phyloP scores from a whole-genome alignment of 495 filamentous ascomycete species.

The Hamigera avellanea region DNA sequence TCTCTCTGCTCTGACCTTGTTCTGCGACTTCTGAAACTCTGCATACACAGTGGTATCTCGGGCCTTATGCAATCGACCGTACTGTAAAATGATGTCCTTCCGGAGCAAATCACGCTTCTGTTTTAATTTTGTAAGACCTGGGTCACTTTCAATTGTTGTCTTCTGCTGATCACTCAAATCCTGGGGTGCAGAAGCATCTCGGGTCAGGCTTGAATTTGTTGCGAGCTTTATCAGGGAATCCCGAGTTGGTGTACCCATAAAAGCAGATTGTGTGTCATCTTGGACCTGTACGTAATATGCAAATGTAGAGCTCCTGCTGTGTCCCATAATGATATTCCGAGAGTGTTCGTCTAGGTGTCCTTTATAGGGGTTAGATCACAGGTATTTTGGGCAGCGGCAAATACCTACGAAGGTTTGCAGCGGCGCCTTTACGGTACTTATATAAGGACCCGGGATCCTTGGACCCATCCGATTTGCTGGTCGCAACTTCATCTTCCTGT shows the following conservation, averaged over 20 bases:
- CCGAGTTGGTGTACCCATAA: background rate
- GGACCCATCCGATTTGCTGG: background rate
- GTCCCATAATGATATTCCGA: slow-evolving; percentile 1
- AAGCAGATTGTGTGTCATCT: slow-evolving; percentile 1
- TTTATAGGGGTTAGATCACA: background rate
- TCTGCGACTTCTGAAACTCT: slow-evolving; percentile 5
- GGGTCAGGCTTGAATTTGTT: slow-evolving; percentile 1
- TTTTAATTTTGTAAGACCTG: background rate
- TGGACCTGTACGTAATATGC: background rate
- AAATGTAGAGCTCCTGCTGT: background rate
- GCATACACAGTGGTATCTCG: slow-evolving; percentile 1
- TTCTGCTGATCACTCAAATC: background rate
- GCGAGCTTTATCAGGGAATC: slow-evolving; percentile 1
- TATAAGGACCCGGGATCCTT: background rate
- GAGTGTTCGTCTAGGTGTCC: background rate
- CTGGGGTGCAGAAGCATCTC: background rate
- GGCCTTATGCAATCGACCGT: background rate
- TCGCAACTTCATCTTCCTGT: background rate
- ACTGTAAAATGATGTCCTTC: background rate
- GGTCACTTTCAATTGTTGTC: background rate
- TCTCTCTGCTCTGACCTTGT: slow-evolving; percentile 3
- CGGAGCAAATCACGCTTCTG: background rate
- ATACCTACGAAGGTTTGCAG: background rate
- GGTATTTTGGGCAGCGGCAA: background rate
- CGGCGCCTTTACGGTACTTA: slow-evolving; percentile 3